Conservation (phyloP, 2,329 filamentous ascomycete species). For the Ceratocystis huliohia region DNA sequence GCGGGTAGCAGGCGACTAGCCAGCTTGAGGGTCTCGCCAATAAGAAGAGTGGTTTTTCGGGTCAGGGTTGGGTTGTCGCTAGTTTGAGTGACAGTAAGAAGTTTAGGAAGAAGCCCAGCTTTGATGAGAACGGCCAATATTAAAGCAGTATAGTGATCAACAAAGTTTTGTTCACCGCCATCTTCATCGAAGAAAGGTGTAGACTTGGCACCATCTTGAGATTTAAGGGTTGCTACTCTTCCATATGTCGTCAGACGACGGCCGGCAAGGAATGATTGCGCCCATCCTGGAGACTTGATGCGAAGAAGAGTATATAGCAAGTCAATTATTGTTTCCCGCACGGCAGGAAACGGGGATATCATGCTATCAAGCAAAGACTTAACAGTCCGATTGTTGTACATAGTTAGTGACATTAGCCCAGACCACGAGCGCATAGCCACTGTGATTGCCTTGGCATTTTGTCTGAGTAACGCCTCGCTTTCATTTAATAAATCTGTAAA, state of each 20-base stretch:
- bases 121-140: slow-evolving; percentile 75
- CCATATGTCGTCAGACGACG: slow-evolving; percentile 89
- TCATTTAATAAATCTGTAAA: slow-evolving; percentile 71
- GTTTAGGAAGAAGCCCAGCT: slow-evolving; percentile 54
- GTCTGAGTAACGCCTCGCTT: slow-evolving; percentile 55
- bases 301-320: slow-evolving; percentile 67
- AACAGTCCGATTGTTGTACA: slow-evolving; percentile 77
- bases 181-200: slow-evolving; percentile 48
- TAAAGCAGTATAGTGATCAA: slow-evolving; percentile 87
- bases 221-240: slow-evolving; percentile 74
- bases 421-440: slow-evolving; percentile 87
- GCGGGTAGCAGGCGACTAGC: slow-evolving; percentile 74
- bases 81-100: slow-evolving; percentile 54
- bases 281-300: slow-evolving; percentile 91
- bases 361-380: slow-evolving; percentile 61
- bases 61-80: slow-evolving; percentile 58
- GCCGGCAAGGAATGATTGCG: slow-evolving; percentile 86
- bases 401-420: slow-evolving; percentile 73
- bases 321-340: slow-evolving; percentile 71
- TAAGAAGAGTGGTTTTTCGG: slow-evolving; percentile 77
- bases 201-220: slow-evolving; percentile 38
- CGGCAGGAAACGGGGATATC: slow-evolving; percentile 41
- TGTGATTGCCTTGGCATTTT: slow-evolving; percentile 86
- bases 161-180: slow-evolving; percentile 65
- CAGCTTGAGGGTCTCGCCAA: slow-evolving; percentile 84